Percentiles rank a stretch among this genome's conserved stretches.
These are phyloP conservation scores for Aspergillus fijiensis DNA, from an alignment of 2,329 filamentous ascomycete genomes.

Conservation along the genomic window DNA sequence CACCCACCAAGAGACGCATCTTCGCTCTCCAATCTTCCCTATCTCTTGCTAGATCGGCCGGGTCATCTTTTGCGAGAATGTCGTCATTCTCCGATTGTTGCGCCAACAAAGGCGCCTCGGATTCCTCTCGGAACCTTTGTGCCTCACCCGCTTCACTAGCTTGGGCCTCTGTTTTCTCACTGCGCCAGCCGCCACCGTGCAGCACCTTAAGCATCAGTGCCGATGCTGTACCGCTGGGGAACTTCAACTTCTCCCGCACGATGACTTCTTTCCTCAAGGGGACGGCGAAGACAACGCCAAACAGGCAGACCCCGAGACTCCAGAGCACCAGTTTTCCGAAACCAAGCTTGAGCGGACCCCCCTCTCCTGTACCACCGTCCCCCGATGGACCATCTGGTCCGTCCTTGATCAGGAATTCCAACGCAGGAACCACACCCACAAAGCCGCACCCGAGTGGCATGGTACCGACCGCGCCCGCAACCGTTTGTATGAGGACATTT, in stretches of 20 bases:
- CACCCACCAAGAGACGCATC: slow-evolving; percentile 59
- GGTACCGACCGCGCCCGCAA: slow-evolving; percentile 90
- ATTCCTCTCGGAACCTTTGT: slow-evolving; percentile 26
- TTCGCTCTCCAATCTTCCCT: slow-evolving; percentile 60
- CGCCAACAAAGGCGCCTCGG: slow-evolving; percentile 31
- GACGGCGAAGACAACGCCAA: slow-evolving; percentile 94
- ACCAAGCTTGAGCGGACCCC: slow-evolving; percentile 70
- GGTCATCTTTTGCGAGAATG: slow-evolving; percentile 51
- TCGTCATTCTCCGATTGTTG: slow-evolving; percentile 42
- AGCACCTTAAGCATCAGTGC: slow-evolving; percentile 89
- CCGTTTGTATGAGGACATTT: slow-evolving; percentile 94
- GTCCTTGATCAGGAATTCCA: slow-evolving; percentile 78
- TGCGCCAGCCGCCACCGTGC: slow-evolving; percentile 61
- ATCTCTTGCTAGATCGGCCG: slow-evolving; percentile 35
- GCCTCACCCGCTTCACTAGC: slow-evolving; percentile 14
- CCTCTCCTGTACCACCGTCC: slow-evolving; percentile 71
- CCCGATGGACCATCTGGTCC: slow-evolving; percentile 76
- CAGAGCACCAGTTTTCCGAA: slow-evolving; percentile 80
- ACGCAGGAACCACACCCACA: slow-evolving; percentile 87
- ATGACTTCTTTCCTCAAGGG: slow-evolving; percentile 89
- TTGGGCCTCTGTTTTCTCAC: slow-evolving; percentile 36
- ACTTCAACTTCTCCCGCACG: slow-evolving; percentile 85
- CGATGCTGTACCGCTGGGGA: slow-evolving; percentile 93
- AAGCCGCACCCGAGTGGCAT: slow-evolving; percentile 97
- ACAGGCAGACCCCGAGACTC: slow-evolving; percentile 91